Conservation (phyloP, 805 yeast species). For the Martiniozyma abietophila region DNA sequence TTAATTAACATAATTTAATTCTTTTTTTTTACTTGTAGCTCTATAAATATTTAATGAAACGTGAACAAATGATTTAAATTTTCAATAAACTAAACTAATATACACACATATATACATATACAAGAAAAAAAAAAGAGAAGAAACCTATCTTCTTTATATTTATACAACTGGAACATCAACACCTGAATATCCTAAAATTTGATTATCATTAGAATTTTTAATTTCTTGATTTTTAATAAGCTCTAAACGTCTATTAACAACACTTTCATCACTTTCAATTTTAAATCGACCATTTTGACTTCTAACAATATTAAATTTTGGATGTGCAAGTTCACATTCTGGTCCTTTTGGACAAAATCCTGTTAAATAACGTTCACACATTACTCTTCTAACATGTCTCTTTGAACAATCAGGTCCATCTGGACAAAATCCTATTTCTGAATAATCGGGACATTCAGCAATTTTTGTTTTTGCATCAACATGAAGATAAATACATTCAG, state of each 20-base stretch:
- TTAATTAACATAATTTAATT: too few relatives aligned
- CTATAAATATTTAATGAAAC: too few relatives aligned
- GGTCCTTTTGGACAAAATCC: constrained; percentile 94
- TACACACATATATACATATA: too few relatives aligned
- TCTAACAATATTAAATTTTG: constrained; percentile 46
- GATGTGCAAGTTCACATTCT: constrained; percentile 74
- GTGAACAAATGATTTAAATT: too few relatives aligned
- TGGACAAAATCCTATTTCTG: constrained; percentile 81
- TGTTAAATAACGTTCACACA: constrained; percentile 73
- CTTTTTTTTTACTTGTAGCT: too few relatives aligned
- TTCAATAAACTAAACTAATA: too few relatives aligned
- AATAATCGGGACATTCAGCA: constrained; percentile 78
- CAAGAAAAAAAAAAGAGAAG: too few relatives aligned
- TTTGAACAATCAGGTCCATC: constrained; percentile 81
- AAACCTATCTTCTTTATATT: too few relatives aligned
- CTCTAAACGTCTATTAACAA: constrained; percentile 20
- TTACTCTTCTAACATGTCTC: constrained; percentile 65
- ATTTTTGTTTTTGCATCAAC: constrained; percentile 81
- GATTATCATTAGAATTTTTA: too few relatives aligned
- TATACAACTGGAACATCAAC: too few relatives aligned
- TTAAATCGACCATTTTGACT: constrained; percentile 36
- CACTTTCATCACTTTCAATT: constrained; percentile 34
- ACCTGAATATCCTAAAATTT: too few relatives aligned
- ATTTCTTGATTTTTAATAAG: constrained; percentile 3
- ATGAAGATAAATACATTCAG: constrained; percentile 89